A percentile compares a stretch with the other conserved stretches of the same genome.
Conservation (phyloP, 306 rosid genomes). For the Cajanus cajan region DNA sequence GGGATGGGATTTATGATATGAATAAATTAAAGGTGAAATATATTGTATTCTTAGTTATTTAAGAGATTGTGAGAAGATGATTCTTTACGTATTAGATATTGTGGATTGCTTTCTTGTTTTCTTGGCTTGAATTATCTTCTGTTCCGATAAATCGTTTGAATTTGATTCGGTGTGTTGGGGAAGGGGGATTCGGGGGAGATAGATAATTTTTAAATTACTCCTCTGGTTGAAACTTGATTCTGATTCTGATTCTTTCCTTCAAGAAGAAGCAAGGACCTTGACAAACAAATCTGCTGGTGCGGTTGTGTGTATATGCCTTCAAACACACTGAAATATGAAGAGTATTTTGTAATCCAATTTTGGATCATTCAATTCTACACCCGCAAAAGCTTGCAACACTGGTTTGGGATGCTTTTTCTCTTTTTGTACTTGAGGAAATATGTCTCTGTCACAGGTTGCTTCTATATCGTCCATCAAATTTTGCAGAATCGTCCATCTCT, state of each 20-base stretch:
- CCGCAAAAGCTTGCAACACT: neutral
- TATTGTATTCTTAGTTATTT: neutral
- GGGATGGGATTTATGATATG: too few species aligned
- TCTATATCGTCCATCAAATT: neutral
- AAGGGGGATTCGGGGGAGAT: neutral
- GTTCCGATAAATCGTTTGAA: constrained; percentile 5
- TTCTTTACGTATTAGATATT: neutral
- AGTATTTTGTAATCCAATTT: neutral
- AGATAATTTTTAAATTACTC: constrained; percentile 32
- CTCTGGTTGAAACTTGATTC: constrained; percentile 15
- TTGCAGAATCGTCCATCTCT: neutral
- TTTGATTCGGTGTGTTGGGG: neutral
- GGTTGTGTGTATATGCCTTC: neutral
- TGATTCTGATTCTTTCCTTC: constrained; percentile 44
- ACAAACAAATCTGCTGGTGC: constrained; percentile 21
- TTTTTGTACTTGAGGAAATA: neutral
- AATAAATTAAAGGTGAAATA: neutral
- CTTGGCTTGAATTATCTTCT: neutral
- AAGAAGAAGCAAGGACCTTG: constrained; percentile 31
- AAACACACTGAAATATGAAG: constrained; percentile 13
- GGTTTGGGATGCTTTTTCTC: neutral
- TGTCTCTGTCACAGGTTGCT: neutral
- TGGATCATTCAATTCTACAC: neutral
- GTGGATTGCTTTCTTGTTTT: constrained; percentile 11
- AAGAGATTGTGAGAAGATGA: neutral